A percentile compares a stretch with the other conserved stretches of the same genome.
These are phyloP conservation scores for Hygrophorus pudorinus DNA, from an alignment of 768 basidiomycete genomes.

Conservation along the genomic window DNA sequence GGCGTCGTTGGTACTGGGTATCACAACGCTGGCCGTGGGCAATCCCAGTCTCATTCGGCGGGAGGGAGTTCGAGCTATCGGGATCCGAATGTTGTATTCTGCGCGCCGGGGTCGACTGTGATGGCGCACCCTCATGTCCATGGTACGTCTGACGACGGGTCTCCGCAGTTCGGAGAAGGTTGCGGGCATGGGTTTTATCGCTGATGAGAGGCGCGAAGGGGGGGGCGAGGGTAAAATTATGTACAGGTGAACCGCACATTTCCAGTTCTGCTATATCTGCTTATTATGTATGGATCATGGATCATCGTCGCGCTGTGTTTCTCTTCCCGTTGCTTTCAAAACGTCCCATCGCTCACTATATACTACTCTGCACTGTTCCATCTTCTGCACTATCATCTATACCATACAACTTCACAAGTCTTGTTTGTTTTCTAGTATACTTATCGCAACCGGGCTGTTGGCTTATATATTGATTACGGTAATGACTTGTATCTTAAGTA, in stretches of 20 bases:
- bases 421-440: no score
- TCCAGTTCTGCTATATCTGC: background rate
- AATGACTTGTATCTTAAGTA: no score
- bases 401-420: no score
- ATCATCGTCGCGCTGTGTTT: background rate
- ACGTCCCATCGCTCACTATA: background rate
- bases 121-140: slow-evolving; percentile 25
- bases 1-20: slow-evolving; percentile 18
- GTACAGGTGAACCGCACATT: background rate
- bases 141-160: slow-evolving; percentile 23
- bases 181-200: slow-evolving; percentile 17
- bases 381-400: background rate
- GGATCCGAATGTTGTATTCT: slow-evolving; percentile 14
- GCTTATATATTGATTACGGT: no score
- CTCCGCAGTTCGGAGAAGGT: slow-evolving; percentile 36
- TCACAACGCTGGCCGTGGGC: slow-evolving; percentile 20
- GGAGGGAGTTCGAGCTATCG: slow-evolving; percentile 11
- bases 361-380: background rate
- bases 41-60: slow-evolving; percentile 12
- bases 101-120: slow-evolving; percentile 14
- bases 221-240: slow-evolving; percentile 23
- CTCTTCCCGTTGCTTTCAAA: no score
- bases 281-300: background rate
- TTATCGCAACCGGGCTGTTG: no score
- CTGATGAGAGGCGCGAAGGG: no score